phyloP scores from a whole-genome alignment of 2,329 filamentous ascomycete genomes.

The Beauveria asiatica region DNA sequence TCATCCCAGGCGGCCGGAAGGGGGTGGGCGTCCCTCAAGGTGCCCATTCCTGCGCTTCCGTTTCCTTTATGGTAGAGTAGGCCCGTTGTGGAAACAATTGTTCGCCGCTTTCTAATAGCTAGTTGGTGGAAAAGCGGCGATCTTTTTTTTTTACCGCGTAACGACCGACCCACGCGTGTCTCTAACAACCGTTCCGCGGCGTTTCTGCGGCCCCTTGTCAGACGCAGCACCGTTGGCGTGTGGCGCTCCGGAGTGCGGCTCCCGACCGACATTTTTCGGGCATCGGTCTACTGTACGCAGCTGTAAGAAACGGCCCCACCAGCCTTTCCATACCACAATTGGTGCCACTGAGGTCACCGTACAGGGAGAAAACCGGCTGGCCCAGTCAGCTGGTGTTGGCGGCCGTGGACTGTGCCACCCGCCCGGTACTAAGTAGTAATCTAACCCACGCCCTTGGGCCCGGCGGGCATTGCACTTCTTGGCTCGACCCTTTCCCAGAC shows the following conservation, averaged over 20 bases:
- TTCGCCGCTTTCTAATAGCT: background rate
- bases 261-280: conserved; percentile 12
- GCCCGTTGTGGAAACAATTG: no score
- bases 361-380: background rate
- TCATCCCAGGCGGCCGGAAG: background rate
- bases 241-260: conserved; percentile 12
- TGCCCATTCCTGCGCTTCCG: background rate
- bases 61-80: no score
- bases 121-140: background rate
- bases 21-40: background rate
- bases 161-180: background rate
- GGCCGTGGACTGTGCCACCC: background rate
- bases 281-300: background rate
- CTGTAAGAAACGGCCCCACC: background rate
- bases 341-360: conserved; percentile 7
- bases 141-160: background rate
- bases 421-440: background rate
- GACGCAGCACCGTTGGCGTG: conserved; percentile 13
- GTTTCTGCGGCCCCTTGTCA: conserved; percentile 4
- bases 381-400: background rate
- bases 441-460: background rate
- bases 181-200: conserved; percentile 3
- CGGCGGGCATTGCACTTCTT: background rate
- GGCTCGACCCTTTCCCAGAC: background rate
- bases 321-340: background rate